Evolutionary conservation across 768 basidiomycete species (phyloP), one percentile per base, ranked within the genome.

Genomic region (Trametes meyenii): DNA sequence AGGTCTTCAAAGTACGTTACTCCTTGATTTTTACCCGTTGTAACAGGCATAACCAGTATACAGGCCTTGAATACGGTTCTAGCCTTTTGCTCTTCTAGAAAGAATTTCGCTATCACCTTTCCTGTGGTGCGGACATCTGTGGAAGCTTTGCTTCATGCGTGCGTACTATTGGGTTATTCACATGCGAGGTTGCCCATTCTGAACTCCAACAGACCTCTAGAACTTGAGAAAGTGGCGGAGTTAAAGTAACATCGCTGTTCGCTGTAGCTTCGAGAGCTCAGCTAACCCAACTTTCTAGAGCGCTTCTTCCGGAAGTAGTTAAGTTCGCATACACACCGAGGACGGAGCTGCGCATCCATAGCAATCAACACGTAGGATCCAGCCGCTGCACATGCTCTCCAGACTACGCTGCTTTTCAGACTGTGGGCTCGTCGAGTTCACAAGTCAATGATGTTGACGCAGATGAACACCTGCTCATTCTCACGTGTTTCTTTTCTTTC

Each of bases 51-150:
- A 36, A 23, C 6, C 1, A 35, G 38, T 23, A 45, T 33, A 33
- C 52, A 96, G 91, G 91, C 93, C 11, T 76, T 96, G 49, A 96
- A 95, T 67, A 92, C 93, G 14, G 91, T 96, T 4, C 81, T 95
- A 42, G 93, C 90, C 0, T 96, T 96, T 69, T 82, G 93, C 40
- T 90, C 91, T 2, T 87, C 91, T 0, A 81, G 91, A 62, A 90
- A 91, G 65, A 85, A 90, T 64, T 73, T 96, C 36, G 89, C 92
- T 7, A 87, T 85, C 7, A 94, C 91, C 0, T 96, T 94, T 68
- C 78, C 85, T 6, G 82, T 85, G 3, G 80, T 95, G 24, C 82
- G 88, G 44, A 79, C 83, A 14, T 92, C 91, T n/a, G 92, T 93
- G 0, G 93, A 96, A 76, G 78, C 82, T 49, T 78, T 95, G 8